Conservation (phyloP, 768 basidiomycete species). For the Hygrophorus russula region DNA sequence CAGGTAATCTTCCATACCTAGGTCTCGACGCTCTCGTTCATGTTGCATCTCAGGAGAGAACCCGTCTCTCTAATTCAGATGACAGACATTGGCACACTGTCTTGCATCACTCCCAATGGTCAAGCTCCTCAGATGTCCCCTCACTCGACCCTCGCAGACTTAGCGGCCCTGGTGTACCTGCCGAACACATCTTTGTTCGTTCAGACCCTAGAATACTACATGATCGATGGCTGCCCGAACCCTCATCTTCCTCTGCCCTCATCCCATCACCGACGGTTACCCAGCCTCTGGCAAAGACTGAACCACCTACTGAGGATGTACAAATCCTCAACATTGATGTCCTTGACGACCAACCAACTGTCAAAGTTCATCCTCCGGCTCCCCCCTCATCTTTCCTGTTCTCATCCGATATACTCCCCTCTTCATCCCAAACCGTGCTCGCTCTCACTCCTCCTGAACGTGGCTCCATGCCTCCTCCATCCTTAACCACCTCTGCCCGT, state of each 20-base stretch:
- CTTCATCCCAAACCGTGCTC: conserved; percentile 4
- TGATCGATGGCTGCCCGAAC: too few species aligned
- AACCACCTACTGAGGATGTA: too few species aligned
- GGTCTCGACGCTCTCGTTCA: conserved; percentile 61
- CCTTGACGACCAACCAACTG: too few species aligned
- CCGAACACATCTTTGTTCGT: too few species aligned
- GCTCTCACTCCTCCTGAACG: conserved; percentile 28
- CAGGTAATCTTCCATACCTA: conserved; percentile 16
- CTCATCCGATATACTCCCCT: not conserved
- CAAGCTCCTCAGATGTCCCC: too few species aligned
- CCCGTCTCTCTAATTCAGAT: conserved; percentile 27
- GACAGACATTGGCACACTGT: not conserved
- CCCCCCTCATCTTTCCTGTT: not conserved
- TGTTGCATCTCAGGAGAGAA: conserved; percentile 56
- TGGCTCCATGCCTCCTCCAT: conserved; percentile 48
- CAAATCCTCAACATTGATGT: too few species aligned
- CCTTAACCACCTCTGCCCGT: conserved; percentile 15
- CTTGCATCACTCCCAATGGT: too few species aligned
- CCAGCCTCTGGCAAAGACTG: too few species aligned
- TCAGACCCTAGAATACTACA: too few species aligned
- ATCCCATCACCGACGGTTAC: not conserved
- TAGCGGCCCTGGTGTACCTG: too few species aligned
- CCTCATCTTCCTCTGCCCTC: too few species aligned
- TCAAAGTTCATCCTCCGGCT: not conserved
- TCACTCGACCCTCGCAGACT: too few species aligned